These are phyloP conservation scores for Plectosphaerella plurivora DNA, from an alignment of 2,329 filamentous ascomycete genomes.

Conservation along the genomic window DNA sequence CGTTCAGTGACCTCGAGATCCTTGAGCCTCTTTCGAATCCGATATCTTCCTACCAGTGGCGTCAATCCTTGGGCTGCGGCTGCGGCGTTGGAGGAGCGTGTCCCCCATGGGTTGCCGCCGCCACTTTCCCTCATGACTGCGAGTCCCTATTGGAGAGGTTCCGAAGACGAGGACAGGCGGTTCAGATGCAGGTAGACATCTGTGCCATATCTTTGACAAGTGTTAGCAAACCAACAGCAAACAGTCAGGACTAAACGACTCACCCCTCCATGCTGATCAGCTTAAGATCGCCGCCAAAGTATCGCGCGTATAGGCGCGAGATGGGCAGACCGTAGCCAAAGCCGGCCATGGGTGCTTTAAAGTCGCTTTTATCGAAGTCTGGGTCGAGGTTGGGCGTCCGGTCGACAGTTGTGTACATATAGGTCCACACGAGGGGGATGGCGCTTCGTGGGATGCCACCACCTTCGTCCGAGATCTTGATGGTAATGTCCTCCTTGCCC, in stretches of 20 bases:
- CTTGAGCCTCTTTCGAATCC: slow-evolving; percentile 65
- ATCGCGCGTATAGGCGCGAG: slow-evolving; percentile 86
- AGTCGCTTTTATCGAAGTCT: slow-evolving; percentile 98
- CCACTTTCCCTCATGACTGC: slow-evolving; percentile 74
- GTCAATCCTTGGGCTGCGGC: slow-evolving; percentile 61
- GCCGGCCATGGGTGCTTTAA: slow-evolving; percentile 98
- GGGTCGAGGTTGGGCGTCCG: slow-evolving; percentile 91
- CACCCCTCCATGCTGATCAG: slow-evolving; percentile 99
- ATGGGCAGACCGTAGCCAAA: slow-evolving; percentile 98
- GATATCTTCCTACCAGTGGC: slow-evolving; percentile 49
- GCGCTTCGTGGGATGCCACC: slow-evolving; percentile 89
- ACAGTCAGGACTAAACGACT: slow-evolving; percentile 27
- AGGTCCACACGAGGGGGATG: slow-evolving; percentile 98
- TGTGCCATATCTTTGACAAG: slow-evolving; percentile 73
- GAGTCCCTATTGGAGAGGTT: slow-evolving; percentile 93
- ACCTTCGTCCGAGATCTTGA: slow-evolving; percentile 96
- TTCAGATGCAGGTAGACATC: slow-evolving; percentile 98
- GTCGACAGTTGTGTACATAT: slow-evolving; percentile 99
- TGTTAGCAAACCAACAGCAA: not conserved
- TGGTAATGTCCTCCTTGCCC: slow-evolving; percentile 97
- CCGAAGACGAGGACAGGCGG: slow-evolving; percentile 88
- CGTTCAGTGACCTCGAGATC: slow-evolving; percentile 76
- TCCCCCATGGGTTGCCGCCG: not conserved
- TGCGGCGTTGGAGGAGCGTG: slow-evolving; percentile 17
- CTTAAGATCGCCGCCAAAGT: slow-evolving; percentile 96